Evolutionary conservation across 31 red algal species (phyloP).

Genomic region (Odonthalia washingtoniensis): DNA sequence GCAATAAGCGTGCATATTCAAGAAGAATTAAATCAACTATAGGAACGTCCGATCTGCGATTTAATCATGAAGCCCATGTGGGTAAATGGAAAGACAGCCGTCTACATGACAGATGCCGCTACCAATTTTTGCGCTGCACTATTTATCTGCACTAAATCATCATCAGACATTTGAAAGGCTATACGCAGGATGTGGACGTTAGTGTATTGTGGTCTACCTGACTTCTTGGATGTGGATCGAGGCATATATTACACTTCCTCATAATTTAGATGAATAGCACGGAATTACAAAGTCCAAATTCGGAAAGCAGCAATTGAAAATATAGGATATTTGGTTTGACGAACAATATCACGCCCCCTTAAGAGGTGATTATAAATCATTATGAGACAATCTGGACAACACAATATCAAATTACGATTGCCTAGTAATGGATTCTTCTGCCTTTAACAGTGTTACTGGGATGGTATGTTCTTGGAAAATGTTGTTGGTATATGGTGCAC

Average conservation of each 20-base stretch:
- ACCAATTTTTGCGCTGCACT: too few relatives aligned
- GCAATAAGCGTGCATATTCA: too few relatives aligned
- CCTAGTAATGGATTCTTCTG: constrained; percentile 18
- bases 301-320: background rate
- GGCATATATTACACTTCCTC: background rate
- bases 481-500: constrained; percentile 40
- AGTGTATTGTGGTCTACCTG: background rate
- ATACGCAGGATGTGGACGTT: background rate
- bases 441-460: constrained; percentile 29
- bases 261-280: background rate
- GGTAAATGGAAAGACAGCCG: too few relatives aligned
- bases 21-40: too few relatives aligned
- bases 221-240: background rate
- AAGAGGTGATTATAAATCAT: background rate
- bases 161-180: background rate
- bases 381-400: background rate
- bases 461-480: constrained; percentile 31
- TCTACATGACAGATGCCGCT: too few relatives aligned
- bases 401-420: constrained; percentile 2
- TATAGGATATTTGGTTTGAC: background rate
- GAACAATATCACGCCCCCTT: constrained; percentile 19
- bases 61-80: too few relatives aligned
- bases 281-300: background rate
- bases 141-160: too few relatives aligned
- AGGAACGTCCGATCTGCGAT: too few relatives aligned